Conservation (phyloP, 2,329 filamentous ascomycete species). For the Fusarium robinianum region DNA sequence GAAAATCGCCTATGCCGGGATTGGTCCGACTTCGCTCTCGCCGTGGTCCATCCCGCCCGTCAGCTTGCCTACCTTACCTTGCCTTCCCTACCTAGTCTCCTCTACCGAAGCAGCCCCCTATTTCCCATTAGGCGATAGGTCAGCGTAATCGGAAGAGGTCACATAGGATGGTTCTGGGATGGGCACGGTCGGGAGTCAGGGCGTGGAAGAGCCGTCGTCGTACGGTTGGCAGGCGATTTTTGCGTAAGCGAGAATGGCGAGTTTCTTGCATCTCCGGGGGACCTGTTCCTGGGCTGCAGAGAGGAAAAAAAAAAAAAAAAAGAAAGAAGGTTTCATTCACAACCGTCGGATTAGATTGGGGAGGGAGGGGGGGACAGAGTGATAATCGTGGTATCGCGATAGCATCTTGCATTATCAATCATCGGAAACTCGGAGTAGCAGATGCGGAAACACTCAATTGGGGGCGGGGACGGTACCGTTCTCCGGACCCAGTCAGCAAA, state of each 20-base stretch:
- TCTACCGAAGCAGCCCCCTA: no score
- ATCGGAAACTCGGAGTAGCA: constrained; percentile 1
- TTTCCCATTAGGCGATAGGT: constrained; percentile 33
- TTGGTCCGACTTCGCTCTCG: constrained; percentile 37
- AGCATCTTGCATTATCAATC: constrained; percentile 10
- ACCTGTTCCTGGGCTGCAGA: constrained; percentile 3
- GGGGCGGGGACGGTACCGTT: no score
- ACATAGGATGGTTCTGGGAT: constrained; percentile 17
- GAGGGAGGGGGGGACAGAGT: neutral
- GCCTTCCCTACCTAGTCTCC: constrained; percentile 13
- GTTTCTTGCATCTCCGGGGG: constrained; percentile 32
- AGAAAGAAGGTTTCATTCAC: neutral
- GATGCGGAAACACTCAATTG: no score
- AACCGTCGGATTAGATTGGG: neutral
- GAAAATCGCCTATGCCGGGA: constrained; percentile 30
- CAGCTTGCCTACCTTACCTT: neutral
- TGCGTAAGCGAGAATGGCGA: constrained; percentile 13
- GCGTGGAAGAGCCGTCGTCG: constrained; percentile 16
- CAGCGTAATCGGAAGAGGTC: constrained; percentile 29
- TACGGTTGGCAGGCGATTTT: constrained; percentile 33
- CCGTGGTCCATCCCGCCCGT: neutral
- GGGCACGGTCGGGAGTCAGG: constrained; percentile 3
- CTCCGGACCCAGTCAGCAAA: constrained; percentile 18
- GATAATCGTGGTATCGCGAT: neutral
- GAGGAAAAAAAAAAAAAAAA: neutral